Base-by-base conservation (phyloP, 305 asterid species). In the Fraxinus floribunda region DNA sequence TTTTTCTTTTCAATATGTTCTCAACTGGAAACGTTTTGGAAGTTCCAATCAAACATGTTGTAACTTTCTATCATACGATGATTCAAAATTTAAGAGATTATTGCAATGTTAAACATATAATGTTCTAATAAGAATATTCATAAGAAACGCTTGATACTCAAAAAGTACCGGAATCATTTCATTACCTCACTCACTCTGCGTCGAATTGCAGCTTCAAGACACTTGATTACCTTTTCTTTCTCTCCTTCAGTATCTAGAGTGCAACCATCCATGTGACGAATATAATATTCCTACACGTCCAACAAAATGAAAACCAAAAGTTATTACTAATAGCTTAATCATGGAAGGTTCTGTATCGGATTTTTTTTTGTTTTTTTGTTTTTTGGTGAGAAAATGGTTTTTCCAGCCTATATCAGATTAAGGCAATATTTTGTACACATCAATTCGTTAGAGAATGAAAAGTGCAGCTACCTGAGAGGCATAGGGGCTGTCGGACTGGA, bases 201-300 rank as follows among this genome's bases (percentile, higher is more conserved):
- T 77, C 89, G 88, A 79, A 95, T 91, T 13, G 99, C 98, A 83
- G 98, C 99, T 90, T 95, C 98, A 32, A 95, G 94, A 84, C 99
- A 95, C 90, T 93, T 95, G 85, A 88, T 79, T 81, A 92, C 97
- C 89, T 87, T 94, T 75, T 92, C 92, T 86, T 88, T 95, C 91
- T 95, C 97, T 74, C 78, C 95, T 82, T 89, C 90, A 20, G 89
- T 87, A 39, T 89, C 91, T 18, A 92, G 88, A 7, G 93, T 90
- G 91, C 93, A 86, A 24, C 98, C 98, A 73, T 95, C 96, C 92
- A 85, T 89, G 87, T 94, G 96, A 16, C 98, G 96, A 78, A 95
- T 91, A 79, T 84, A 95, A 83, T 95, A 95, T 82, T 95, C 98
- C 99, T 95, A 82, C 57, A 80, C 71, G 41, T 38, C 7, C 62